phyloP scores from a whole-genome alignment of 1,284 basidiomycete species.

The Marasmius tenuissimus region DNA sequence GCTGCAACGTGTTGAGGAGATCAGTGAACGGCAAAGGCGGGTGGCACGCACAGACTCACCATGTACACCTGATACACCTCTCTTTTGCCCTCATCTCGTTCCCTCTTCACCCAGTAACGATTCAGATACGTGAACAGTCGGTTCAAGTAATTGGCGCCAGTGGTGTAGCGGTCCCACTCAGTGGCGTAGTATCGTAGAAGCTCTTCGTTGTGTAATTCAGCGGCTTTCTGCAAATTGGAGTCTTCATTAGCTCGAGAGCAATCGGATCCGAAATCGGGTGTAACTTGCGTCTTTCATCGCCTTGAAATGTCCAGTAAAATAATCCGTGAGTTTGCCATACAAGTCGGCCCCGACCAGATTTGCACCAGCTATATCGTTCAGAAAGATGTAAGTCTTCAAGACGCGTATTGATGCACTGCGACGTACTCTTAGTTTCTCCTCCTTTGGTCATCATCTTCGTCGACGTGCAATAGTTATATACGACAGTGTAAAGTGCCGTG shows the following conservation, averaged over 20 bases:
- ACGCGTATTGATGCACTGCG: conserved; percentile 35
- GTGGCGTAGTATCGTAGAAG: conserved; percentile 89
- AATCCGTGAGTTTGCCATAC: conserved; percentile 84
- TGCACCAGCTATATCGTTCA: conserved; percentile 65
- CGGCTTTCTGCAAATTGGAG: conserved; percentile 55
- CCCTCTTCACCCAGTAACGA: conserved; percentile 98
- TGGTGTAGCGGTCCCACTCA: conserved; percentile 97
- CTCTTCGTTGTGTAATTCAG: conserved; percentile 77
- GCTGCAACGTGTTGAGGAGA: conserved; percentile 44
- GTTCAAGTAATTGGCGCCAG: conserved; percentile 94
- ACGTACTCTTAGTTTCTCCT: conserved; percentile 29
- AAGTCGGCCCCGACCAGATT: conserved; percentile 92
- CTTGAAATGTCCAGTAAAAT: conserved; percentile 79
- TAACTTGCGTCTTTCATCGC: conserved; percentile 60
- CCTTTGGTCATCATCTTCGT: conserved; percentile 67
- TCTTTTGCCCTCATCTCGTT: conserved; percentile 97
- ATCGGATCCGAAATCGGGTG: background rate
- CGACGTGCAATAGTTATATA: conserved; percentile 97
- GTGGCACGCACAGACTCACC: conserved; percentile 64
- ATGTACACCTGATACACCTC: conserved; percentile 96
- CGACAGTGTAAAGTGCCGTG: conserved; percentile 90
- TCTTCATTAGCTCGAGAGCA: background rate
- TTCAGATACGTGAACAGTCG: conserved; percentile 96
- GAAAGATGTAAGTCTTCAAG: conserved; percentile 14
- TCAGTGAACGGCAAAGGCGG: background rate